phyloP scores from a whole-genome alignment of 2,329 filamentous ascomycete species.

The Cladorrhinum sp. region DNA sequence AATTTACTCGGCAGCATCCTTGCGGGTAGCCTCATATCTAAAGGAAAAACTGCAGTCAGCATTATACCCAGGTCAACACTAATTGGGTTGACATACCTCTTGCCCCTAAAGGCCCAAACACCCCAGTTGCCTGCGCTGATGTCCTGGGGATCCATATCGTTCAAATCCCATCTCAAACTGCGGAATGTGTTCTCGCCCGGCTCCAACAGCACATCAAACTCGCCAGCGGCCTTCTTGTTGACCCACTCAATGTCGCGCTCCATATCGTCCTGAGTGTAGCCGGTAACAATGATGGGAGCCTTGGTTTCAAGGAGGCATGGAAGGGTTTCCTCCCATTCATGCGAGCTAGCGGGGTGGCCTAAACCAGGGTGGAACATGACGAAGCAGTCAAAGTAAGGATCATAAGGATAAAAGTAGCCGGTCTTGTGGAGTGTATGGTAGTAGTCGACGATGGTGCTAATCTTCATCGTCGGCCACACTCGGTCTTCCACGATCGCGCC shows the following conservation, averaged over 20 bases:
- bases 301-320: conserved; percentile 92
- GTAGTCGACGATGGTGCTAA: conserved; percentile 96
- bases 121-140: conserved; percentile 97
- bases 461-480: conserved; percentile 85
- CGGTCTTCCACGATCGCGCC: conserved; percentile 93
- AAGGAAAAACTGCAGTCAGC: conserved; percentile 32
- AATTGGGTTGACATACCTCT: conserved; percentile 63
- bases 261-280: conserved; percentile 95
- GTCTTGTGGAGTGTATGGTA: conserved; percentile 95
- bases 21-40: conserved; percentile 63
- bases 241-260: conserved; percentile 90
- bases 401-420: conserved; percentile 87
- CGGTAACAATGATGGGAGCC: conserved; percentile 88
- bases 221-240: conserved; percentile 75
- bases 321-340: conserved; percentile 91
- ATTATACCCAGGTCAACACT: background rate
- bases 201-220: conserved; percentile 88
- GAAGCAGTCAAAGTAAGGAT: conserved; percentile 98
- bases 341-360: conserved; percentile 86
- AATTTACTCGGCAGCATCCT: conserved; percentile 26
- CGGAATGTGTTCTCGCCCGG: conserved; percentile 93
- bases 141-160: conserved; percentile 91
- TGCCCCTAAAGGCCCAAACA: conserved; percentile 93
- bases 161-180: conserved; percentile 93
- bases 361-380: conserved; percentile 95